Conservation (phyloP, 2,329 filamentous ascomycete species). For the Pyrenophora teres region DNA sequence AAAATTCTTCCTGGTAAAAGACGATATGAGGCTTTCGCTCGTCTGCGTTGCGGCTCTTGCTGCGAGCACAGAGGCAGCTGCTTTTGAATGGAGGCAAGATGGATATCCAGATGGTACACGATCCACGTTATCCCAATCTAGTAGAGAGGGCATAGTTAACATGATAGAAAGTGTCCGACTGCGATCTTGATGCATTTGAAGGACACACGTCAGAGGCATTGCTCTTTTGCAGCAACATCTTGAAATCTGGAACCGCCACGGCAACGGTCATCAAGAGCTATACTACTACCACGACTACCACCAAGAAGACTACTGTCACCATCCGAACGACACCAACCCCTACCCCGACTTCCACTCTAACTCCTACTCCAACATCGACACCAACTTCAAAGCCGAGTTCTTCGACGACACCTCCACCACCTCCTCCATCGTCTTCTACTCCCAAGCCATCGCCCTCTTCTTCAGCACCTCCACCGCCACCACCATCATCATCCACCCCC, state of each 20-base stretch:
- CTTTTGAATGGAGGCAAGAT: constrained; percentile 28
- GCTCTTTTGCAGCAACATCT: constrained; percentile 37
- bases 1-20: neutral
- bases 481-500: constrained; percentile 1
- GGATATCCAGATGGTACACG: constrained; percentile 31
- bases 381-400: constrained; percentile 16
- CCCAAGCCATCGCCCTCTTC: neutral
- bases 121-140: neutral
- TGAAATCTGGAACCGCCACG: constrained; percentile 35
- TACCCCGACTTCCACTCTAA: constrained; percentile 9
- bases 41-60: constrained; percentile 29
- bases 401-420: neutral
- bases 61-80: constrained; percentile 27
- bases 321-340: constrained; percentile 23
- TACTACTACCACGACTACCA: constrained; percentile 28
- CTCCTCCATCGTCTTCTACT: neutral
- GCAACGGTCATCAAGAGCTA: constrained; percentile 25
- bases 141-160: constrained; percentile 1
- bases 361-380: constrained; percentile 20
- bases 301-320: constrained; percentile 29
- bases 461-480: neutral
- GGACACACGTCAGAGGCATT: constrained; percentile 38
- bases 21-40: constrained; percentile 32
- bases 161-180: constrained; percentile 22
- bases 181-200: constrained; percentile 38